Base-by-base conservation (phyloP, 208 protist species). In the Trypanosoma vivax region DNA sequence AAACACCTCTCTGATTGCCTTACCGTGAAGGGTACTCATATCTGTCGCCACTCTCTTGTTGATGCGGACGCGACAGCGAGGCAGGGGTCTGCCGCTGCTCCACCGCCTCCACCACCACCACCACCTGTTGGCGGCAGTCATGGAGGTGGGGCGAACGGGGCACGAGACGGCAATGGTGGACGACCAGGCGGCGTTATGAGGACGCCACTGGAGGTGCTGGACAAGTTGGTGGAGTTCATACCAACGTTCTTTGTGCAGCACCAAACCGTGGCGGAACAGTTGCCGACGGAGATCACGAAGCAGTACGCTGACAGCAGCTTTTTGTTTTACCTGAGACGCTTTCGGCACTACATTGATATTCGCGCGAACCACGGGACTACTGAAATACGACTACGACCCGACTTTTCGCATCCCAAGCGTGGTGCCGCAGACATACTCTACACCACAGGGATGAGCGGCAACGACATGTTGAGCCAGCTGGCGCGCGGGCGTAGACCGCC, bases 321-420 rank as follows among this genome's bases (percentile, higher is more conserved):
- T 33, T 25, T 73, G 11, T 84, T 76, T 47, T 89, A 79, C 46
- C 31, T 93, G 35, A 83, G 75, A 51, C 81, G 85, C 11, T 82
- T 86, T 34, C 56, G 70, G 2, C 78, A 89, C 59, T 90, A 94
- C 56, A 52, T 94, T 21, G 83, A 94, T 39, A 59, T 83, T 10
- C 74, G 80, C 28, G 73, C 73, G 5, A 3, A 49, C 1, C 71
- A 81, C 51, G 66, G 64, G 16, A 27, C 56, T 5, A 63, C 71
- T 3, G 78, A 90, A 61, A 65, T 94, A 25, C 74, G 83, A 0
- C 67, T 94, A 28, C 50, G 57, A 18, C 52, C 60, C 0, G 79
- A 77, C 50, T 89, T 88, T 56, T 38, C 69, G 5, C 87, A 94
- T 50, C 71, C 79, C n/a, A 65, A 73, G 30, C 72, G 78, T 14